Evolutionary conservation across 2,329 filamentous ascomycete species (phyloP), one percentile per base, ranked within the genome.

Genomic region (Colletotrichum lupini): DNA sequence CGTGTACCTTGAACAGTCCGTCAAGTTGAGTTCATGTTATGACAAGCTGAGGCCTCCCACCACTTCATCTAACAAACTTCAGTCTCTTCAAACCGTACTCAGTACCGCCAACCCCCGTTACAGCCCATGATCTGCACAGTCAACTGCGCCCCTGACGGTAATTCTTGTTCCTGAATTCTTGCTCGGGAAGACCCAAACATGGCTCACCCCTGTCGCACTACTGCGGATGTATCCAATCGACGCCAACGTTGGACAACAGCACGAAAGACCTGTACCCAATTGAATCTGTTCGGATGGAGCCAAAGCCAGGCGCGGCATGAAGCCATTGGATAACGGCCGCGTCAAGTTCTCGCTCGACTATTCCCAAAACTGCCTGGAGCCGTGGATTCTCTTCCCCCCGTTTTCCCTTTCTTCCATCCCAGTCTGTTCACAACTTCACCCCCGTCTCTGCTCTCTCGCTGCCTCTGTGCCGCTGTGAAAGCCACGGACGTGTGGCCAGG

Each of bases 111-210:
- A 12, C 42, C 11, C 37, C 46, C 55, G 32, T 52, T 66, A 22
- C 19, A 22, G 69, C 35, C 12, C 53, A 55, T 46, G 72, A 67
- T 74, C 72, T 62, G 52, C 68, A 35, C 62, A 56, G 53, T 59
- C 57, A 55, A 72, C 72, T 74, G 62, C 68, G 72, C 72, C 72
- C 62, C 72, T 72, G 68, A 72, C 68, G 68, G 53, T 72, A 56
- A 59, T 53, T 67, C 62, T 72, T 62, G 72, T 74, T 74, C 70
- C 70, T 66, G 70, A 28, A 64, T 73, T 57, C 67, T 61, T 37
- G 24, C 37, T 35, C 28, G 37, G 55, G 67, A 65, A 52, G 35
- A 28, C 66, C 53, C 67, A 56, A 62, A 37, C 59, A 60, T 22
- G 52, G 32, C 28, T 42, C 42, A 19, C 42, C 69, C 65, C 66